A percentile compares a stretch with the other conserved stretches of the same genome.
phyloP scores from a whole-genome alignment of 768 basidiomycete species.

The Pulveroboletus sp. region DNA sequence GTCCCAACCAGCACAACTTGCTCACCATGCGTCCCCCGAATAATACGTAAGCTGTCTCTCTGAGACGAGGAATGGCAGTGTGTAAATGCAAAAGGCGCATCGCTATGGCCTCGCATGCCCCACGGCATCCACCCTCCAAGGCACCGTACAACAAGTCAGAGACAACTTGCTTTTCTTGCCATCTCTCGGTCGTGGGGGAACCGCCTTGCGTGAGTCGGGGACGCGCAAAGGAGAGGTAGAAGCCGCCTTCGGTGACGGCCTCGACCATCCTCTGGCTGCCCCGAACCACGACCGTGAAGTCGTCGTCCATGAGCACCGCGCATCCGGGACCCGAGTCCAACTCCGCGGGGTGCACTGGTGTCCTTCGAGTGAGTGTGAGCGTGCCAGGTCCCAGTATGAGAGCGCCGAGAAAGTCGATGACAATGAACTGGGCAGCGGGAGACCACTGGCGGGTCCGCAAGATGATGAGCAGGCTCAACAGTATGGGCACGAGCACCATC shows the following conservation, averaged over 20 bases:
- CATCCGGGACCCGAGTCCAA: conserved; percentile 10
- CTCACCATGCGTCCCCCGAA: conserved; percentile 6
- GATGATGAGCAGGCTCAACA: conserved; percentile 8
- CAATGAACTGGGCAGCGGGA: conserved; percentile 2
- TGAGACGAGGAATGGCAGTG: conserved; percentile 4
- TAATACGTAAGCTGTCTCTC: neutral
- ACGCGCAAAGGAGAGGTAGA: conserved; percentile 14
- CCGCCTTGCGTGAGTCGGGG: neutral
- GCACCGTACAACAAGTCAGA: conserved; percentile 6
- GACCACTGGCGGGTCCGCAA: conserved; percentile 7
- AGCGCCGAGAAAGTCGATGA: conserved; percentile 6
- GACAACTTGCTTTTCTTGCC: conserved; percentile 7
- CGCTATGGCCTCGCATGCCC: conserved; percentile 11
- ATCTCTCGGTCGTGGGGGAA: neutral
- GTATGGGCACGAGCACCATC: conserved; percentile 11
- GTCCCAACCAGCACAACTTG: conserved; percentile 11
- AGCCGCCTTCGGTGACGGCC: conserved; percentile 17
- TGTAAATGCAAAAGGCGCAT: conserved; percentile 11
- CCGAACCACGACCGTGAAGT: conserved; percentile 10
- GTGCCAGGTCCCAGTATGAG: conserved; percentile 16
- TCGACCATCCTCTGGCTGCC: conserved; percentile 15
- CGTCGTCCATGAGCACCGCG: conserved; percentile 18
- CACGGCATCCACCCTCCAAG: conserved; percentile 14
- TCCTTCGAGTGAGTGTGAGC: conserved; percentile 15
- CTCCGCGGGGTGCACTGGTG: conserved; percentile 2